Conservation (phyloP, 257 asterid species). For the Linaria vulgaris region DNA sequence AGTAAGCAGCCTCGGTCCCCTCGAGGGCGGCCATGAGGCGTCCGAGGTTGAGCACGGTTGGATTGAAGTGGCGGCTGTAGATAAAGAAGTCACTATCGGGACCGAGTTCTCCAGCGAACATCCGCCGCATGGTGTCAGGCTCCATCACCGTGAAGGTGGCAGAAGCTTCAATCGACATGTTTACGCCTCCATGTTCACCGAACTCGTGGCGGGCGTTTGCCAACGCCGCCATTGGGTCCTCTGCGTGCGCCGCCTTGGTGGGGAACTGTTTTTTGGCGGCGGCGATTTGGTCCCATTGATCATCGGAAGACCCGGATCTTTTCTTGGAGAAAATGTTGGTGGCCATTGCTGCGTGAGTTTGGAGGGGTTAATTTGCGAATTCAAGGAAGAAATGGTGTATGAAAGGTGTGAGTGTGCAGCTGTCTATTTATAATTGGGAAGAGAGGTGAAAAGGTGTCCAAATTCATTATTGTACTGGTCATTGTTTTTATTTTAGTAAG, state of each 20-base stretch:
- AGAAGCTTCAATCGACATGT: conserved; percentile 98
- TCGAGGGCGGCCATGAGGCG: conserved; percentile 91
- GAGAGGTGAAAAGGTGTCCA: neutral
- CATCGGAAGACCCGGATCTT: conserved; percentile 48
- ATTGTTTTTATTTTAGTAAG: no score
- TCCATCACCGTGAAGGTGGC: conserved; percentile 99
- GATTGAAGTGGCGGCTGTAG: conserved; percentile 96
- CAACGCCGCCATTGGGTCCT: conserved; percentile 79
- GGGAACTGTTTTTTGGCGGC: conserved; percentile 43
- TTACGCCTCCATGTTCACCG: conserved; percentile 99
- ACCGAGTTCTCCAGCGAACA: conserved; percentile 93
- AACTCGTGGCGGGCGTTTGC: conserved; percentile 91
- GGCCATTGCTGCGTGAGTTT: conserved; percentile 37
- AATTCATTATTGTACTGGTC: no score
- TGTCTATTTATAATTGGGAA: conserved; percentile 14
- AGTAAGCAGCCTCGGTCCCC: conserved; percentile 96
- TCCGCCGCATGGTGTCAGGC: conserved; percentile 88
- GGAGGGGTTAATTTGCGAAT: neutral
- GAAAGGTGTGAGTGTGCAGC: neutral
- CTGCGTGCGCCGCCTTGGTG: conserved; percentile 25
- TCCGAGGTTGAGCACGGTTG: conserved; percentile 85
- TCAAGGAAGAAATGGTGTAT: neutral
- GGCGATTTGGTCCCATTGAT: conserved; percentile 38
- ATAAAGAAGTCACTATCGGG: conserved; percentile 88
- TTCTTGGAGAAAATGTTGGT: conserved; percentile 36